Evolutionary conservation across 805 yeast genomes (phyloP), one percentile per base, ranked within the genome.

Genomic region (Starmerella stigmatis): DNA sequence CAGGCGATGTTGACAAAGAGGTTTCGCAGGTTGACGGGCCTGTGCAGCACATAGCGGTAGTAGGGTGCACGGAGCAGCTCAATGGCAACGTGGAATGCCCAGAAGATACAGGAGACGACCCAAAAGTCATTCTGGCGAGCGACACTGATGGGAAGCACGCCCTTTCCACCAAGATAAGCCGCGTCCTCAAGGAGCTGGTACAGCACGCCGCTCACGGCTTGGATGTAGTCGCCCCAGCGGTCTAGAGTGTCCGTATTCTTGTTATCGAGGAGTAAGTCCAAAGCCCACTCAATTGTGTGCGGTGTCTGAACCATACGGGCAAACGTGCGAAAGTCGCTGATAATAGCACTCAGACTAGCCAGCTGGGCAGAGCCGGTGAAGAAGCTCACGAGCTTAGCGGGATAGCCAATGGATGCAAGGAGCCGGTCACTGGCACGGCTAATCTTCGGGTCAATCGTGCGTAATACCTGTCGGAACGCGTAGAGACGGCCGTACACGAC

Each of bases 151-250:
- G 57, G 55, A n/a, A 66, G 28, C 8, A 67, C 59, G 29, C 59
- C 59, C 54, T 68, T 66, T 35, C 58, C 47, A 19, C 60, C 64
- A 35, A 67, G 52, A 38, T 64, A 67, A 3, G 71, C 72, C 12
- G 62, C 35, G 46, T 68, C 64, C 54, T 67, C 72, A 10, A 67
- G 56, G 3, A 66, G 53, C 52, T 67, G 72, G 58, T 65, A 68
- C 16, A 53, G 35, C 12, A 63, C 47, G 32, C 63, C 64, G 28
- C 64, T 51, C n/a, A 59, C 50, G 2, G 65, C 66, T 55, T 67
- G 69, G 15, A 55, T 33, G 41, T 60, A 61, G 27, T 63, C 61
- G 23, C 61, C 54, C 15, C 38, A 37, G n/a, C 60, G 47, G 32
- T 62, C 52, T 12, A 62, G 43, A 26, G 28, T 29, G 47, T 65